A percentile compares a stretch with the other conserved stretches of the same genome.
phyloP scores from a whole-genome alignment of 1,284 basidiomycete genomes.

The Tylopilus sp. region DNA sequence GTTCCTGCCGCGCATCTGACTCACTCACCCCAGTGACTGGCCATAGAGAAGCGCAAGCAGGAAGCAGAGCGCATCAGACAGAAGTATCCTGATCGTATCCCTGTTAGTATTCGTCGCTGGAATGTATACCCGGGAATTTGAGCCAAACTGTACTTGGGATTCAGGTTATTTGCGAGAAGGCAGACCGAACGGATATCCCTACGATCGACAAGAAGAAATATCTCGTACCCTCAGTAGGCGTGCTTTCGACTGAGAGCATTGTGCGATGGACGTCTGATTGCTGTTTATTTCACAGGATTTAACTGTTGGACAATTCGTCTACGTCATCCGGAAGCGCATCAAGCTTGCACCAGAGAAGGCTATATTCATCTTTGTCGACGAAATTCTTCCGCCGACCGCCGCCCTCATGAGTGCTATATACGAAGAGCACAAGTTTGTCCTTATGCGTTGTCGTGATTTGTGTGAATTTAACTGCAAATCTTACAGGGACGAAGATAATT shows the following conservation, averaged over 20 bases:
- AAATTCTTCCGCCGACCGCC: conserved; percentile 96
- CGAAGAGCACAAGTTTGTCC: conserved; percentile 96
- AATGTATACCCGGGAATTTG: conserved; percentile 10
- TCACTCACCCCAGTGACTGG: conserved; percentile 18
- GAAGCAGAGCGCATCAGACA: conserved; percentile 95
- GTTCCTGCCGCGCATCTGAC: conserved; percentile 28
- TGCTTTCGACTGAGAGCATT: conserved; percentile 3
- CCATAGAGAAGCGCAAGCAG: conserved; percentile 93
- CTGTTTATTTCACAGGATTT: conserved; percentile 64
- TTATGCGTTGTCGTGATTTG: conserved; percentile 1
- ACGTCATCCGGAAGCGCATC: conserved; percentile 99
- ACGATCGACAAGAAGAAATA: conserved; percentile 99
- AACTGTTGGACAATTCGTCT: conserved; percentile 98
- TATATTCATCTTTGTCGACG: conserved; percentile 98
- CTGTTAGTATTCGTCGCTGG: conserved; percentile 53
- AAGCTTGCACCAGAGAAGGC: conserved; percentile 99
- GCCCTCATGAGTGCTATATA: conserved; percentile 99
- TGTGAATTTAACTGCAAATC: conserved; percentile 17
- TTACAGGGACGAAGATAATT: conserved; percentile 88
- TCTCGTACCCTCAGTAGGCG: conserved; percentile 86
- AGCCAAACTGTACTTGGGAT: conserved; percentile 19
- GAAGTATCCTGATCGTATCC: conserved; percentile 98
- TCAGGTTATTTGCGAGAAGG: conserved; percentile 99
- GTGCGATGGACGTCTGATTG: conserved; percentile 20
- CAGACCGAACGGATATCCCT: conserved; percentile 96